Conservation (phyloP, 495 filamentous ascomycete species). For the Podospora anserina region DNA sequence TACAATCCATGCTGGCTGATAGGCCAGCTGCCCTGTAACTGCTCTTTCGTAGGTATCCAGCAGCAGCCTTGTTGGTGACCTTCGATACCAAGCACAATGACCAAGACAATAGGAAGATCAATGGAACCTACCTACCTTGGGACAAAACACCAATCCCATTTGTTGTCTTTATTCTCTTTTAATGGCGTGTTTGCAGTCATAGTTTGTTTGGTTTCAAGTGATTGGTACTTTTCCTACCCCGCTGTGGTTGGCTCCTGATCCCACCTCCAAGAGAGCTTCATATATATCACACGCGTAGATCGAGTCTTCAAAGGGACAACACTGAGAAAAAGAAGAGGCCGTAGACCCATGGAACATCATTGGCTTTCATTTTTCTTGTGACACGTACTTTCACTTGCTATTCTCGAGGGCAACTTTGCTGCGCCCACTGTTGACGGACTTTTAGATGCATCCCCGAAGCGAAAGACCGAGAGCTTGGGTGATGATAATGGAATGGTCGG, state of each 20-base stretch:
- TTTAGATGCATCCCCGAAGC: neutral
- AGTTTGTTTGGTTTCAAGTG: neutral
- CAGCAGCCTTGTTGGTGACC: neutral
- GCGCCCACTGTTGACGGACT: neutral
- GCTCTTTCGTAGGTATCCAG: no score
- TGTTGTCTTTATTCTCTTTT: neutral
- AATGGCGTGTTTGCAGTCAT: neutral
- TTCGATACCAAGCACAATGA: neutral
- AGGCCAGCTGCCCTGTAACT: slow-evolving; percentile 13
- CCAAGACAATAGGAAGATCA: neutral
- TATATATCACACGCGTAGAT: neutral
- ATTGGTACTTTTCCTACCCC: neutral
- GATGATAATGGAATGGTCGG: neutral
- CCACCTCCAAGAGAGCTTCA: neutral
- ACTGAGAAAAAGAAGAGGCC: neutral
- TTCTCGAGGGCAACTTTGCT: neutral
- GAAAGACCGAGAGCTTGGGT: neutral
- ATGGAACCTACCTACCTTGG: neutral
- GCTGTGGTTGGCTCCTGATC: neutral
- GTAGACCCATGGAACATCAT: no score
- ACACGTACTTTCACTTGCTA: neutral
- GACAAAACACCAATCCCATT: neutral
- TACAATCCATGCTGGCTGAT: slow-evolving; percentile 16
- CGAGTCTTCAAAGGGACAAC: neutral
- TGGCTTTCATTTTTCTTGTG: neutral